Evolutionary conservation across 2,329 filamentous ascomycete genomes (phyloP).

Genomic region (Penicillium hordei): DNA sequence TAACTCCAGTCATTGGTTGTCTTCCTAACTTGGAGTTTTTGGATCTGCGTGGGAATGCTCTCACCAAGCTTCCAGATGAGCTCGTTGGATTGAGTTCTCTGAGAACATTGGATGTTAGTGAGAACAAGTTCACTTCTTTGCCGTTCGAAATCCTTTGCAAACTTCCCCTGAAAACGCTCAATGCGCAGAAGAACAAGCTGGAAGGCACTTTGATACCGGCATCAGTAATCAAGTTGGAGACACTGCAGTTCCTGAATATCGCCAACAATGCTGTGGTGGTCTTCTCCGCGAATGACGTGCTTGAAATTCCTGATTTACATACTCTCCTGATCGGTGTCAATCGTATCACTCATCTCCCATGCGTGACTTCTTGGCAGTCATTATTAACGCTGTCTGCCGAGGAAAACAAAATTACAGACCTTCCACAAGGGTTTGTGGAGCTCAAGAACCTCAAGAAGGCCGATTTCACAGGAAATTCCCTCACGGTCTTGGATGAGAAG

Average conservation of each 20-base stretch:
- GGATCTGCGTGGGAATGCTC: constrained; percentile 77
- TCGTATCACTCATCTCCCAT: constrained; percentile 69
- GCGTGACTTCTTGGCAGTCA: constrained; percentile 70
- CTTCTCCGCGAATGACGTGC: constrained; percentile 48
- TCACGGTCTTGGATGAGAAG: constrained; percentile 71
- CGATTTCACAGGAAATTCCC: constrained; percentile 83
- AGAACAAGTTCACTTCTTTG: constrained; percentile 72
- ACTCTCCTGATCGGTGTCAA: constrained; percentile 79
- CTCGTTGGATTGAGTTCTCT: constrained; percentile 68
- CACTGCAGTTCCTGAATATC: constrained; percentile 74
- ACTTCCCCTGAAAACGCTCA: constrained; percentile 71
- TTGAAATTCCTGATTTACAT: constrained; percentile 71
- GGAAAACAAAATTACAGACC: constrained; percentile 72
- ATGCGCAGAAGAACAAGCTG: constrained; percentile 75
- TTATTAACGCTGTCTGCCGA: constrained; percentile 73
- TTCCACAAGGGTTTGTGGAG: constrained; percentile 73
- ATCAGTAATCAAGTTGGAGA: constrained; percentile 57
- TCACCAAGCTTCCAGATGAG: constrained; percentile 68
- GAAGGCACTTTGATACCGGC: constrained; percentile 68
- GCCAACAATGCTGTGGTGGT: constrained; percentile 70
- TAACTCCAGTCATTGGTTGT: constrained; percentile 63
- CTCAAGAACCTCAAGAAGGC: constrained; percentile 70
- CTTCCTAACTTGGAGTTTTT: constrained; percentile 73
- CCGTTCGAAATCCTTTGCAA: constrained; percentile 68
- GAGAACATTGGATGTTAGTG: constrained; percentile 73